Conservation (phyloP, 2,329 filamentous ascomycete species). For the Macrophomina pseudophaseolina region DNA sequence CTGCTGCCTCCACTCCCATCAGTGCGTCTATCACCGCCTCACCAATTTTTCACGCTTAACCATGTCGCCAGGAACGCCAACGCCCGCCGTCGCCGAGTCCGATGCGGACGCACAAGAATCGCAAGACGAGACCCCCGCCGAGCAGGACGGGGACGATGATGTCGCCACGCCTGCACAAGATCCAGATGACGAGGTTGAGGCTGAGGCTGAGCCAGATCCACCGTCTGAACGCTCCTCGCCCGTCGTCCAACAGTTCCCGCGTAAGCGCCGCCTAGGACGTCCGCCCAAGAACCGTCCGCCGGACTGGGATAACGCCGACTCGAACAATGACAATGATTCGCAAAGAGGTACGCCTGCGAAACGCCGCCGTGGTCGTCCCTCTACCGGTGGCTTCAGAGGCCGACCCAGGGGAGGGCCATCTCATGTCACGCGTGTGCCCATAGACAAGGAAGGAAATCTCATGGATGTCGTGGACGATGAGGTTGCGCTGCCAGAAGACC, state of each 20-base stretch:
- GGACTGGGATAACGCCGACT: slow-evolving; percentile 72
- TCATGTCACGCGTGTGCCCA: slow-evolving; percentile 79
- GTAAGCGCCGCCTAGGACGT: slow-evolving; percentile 78
- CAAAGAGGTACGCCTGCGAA: slow-evolving; percentile 56
- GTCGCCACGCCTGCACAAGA: slow-evolving; percentile 51
- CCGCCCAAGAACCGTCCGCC: slow-evolving; percentile 84
- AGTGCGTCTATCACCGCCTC: background rate
- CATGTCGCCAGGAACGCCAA: slow-evolving; percentile 36
- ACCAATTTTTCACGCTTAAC: background rate
- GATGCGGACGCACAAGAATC: slow-evolving; percentile 34
- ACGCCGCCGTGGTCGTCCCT: slow-evolving; percentile 56
- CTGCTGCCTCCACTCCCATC: slow-evolving; percentile 24
- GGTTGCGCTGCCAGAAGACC: slow-evolving; percentile 83
- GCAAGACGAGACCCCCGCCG: slow-evolving; percentile 39
- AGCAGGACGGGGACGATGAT: slow-evolving; percentile 45
- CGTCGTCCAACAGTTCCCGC: slow-evolving; percentile 64
- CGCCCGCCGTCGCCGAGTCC: slow-evolving; percentile 33
- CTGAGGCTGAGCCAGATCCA: slow-evolving; percentile 47
- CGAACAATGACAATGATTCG: slow-evolving; percentile 51
- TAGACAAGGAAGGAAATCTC: slow-evolving; percentile 92
- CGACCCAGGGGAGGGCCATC: slow-evolving; percentile 72
- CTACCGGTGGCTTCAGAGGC: slow-evolving; percentile 69
- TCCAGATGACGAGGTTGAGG: slow-evolving; percentile 49
- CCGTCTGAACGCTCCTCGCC: slow-evolving; percentile 50
- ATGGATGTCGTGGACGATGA: slow-evolving; percentile 92